These are phyloP conservation scores for Saturnispora galanensis DNA, from an alignment of 805 yeast genomes.

Conservation along the genomic window DNA sequence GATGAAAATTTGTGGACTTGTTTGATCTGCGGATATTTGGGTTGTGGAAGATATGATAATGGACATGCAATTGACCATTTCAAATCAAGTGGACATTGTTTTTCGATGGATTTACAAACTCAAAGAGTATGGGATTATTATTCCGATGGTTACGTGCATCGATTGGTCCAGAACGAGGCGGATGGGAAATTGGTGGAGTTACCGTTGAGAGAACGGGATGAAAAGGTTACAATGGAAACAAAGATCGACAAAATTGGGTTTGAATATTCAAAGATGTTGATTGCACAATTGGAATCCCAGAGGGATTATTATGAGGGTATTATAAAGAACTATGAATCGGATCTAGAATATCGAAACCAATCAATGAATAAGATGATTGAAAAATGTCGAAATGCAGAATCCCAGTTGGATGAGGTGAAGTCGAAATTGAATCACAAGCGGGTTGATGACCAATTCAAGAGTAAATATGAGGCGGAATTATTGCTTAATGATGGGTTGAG, in stretches of 20 bases:
- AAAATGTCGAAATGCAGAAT: constrained; percentile 20
- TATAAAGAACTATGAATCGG: constrained; percentile 25
- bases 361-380: constrained; percentile 15
- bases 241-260: constrained; percentile 49
- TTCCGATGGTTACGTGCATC: constrained; percentile 81
- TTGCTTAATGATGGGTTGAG: constrained; percentile 33
- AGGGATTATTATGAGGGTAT: constrained; percentile 67
- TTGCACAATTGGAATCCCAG: constrained; percentile 79
- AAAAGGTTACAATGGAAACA: constrained; percentile 24
- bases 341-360: constrained; percentile 13
- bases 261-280: constrained; percentile 70
- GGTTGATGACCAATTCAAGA: constrained; percentile 13
- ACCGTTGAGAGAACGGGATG: constrained; percentile 27
- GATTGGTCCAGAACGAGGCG: constrained; percentile 71
- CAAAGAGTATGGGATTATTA: constrained; percentile 95
- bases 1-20: constrained; percentile 76
- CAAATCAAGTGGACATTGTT: constrained; percentile 70
- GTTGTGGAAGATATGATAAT: constrained; percentile 79
- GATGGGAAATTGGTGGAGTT: constrained; percentile 88
- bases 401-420: constrained; percentile 9
- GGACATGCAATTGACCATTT: constrained; percentile 84
- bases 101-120: constrained; percentile 77
- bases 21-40: constrained; percentile 82
- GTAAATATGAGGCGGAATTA: constrained; percentile 38
- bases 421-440: constrained; percentile 12